Evolutionary conservation across 2,329 filamentous ascomycete species (phyloP), one percentile per base, ranked within the genome.

Genomic region (Penicillium rolfsii): DNA sequence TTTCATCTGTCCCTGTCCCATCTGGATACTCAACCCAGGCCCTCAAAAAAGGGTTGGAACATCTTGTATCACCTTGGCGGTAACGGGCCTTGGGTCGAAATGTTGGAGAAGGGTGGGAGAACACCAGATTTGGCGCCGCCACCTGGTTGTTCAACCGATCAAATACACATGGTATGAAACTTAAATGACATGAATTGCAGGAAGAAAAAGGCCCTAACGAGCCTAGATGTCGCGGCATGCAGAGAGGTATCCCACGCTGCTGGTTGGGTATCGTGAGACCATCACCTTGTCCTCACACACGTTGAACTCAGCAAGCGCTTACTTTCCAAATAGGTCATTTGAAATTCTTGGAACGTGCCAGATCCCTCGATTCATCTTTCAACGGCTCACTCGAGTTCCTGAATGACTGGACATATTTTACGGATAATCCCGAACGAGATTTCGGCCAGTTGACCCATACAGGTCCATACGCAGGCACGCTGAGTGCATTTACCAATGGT

Each of bases 381-480:
- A 77, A 79, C 19, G 84, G 82, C n/a, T 76, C 79, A n/a, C 69
- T 87, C 7, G 74, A 77, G 1, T 87, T 87, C 68, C 72, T 84
- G 61, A 83, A 84, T 54, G 61, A 80, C 43, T 86, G 83, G 83
- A 73, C 80, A 38, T 85, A 86, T 64, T 83, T 87, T 65, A 83
- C 82, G 61, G 67, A 76, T 33, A 70, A 76, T 35, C 79, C 81
- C 0, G 67, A 74, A 5, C 61, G 70, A 7, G 71, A 81, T 54
- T 82, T 87, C 58, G 83, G 84, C 48, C 82, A 86, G 59, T 74
- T 87, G 28, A 85, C 84, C 4, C 76, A 71, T 6, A 85, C 82
- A 7, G 84, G 85, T 0, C 84, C 84, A 0, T 85, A 85, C 66
- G 82, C 84, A 11, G 85, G 85, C 3, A 83, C 81, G 1, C 75